phyloP scores from a whole-genome alignment of 805 yeast genomes.

The Phaffomyces antillensis region DNA sequence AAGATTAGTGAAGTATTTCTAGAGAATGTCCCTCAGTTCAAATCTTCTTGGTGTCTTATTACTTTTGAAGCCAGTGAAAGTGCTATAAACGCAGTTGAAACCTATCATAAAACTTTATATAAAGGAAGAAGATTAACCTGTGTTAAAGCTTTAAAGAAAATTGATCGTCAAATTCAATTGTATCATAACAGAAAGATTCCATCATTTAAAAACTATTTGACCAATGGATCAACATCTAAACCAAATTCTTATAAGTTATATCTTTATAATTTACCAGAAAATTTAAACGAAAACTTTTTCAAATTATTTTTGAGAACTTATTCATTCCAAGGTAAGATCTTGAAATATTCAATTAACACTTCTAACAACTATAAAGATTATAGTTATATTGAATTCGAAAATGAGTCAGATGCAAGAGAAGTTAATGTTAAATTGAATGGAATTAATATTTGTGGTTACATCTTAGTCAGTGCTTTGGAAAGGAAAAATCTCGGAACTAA shows the following conservation, averaged over 20 bases:
- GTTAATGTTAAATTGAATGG: constrained; percentile 20
- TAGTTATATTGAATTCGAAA: constrained; percentile 22
- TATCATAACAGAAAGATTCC: not conserved
- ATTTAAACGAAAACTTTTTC: constrained; percentile 22
- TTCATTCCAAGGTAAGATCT: constrained; percentile 15
- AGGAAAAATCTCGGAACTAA: constrained; percentile 2
- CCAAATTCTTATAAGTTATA: constrained; percentile 9
- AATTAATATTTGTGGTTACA: constrained; percentile 16
- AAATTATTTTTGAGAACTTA: constrained; percentile 20
- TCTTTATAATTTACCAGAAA: constrained; percentile 21
- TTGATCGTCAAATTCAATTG: constrained; percentile 12
- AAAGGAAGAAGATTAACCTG: constrained; percentile 24
- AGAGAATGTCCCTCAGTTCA: constrained; percentile 34
- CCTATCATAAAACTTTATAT: constrained; percentile 23
- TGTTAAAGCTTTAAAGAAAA: constrained; percentile 23
- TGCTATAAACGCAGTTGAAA: constrained; percentile 36
- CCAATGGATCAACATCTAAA: not conserved
- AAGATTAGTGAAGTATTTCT: constrained; percentile 44
- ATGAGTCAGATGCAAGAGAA: constrained; percentile 17
- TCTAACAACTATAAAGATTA: constrained; percentile 4
- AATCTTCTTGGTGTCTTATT: constrained; percentile 39
- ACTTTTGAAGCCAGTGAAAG: constrained; percentile 39
- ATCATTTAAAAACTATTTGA: not conserved
- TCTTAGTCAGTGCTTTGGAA: constrained; percentile 12
- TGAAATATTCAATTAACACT: constrained; percentile 14